Percentiles rank a stretch among this genome's conserved stretches.
Conservation (phyloP, 257 asterid species). For the Rhazya stricta region DNA sequence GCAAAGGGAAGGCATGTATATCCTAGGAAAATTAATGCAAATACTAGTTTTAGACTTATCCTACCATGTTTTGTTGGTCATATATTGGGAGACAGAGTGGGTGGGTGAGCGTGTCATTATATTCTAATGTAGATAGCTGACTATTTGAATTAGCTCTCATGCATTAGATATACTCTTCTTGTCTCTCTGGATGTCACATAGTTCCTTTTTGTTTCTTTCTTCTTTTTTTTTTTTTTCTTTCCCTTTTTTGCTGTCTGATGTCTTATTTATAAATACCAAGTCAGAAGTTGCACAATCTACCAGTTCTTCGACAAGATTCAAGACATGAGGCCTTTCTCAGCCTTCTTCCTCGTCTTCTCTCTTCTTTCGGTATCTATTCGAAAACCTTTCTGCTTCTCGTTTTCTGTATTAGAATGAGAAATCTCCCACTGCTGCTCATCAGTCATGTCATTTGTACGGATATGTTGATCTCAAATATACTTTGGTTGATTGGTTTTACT, state of each 20-base stretch:
- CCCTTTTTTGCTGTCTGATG: neutral
- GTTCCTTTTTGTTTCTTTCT: too few species aligned
- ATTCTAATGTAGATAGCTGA: neutral
- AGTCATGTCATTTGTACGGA: too few species aligned
- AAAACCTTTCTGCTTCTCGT: neutral
- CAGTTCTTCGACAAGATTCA: neutral
- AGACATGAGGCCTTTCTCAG: constrained; percentile 13
- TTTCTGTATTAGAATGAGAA: neutral
- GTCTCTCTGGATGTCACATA: neutral
- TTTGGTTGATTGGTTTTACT: neutral
- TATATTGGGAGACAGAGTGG: neutral
- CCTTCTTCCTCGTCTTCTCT: constrained; percentile 15
- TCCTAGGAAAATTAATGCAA: neutral
- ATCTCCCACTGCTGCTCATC: neutral
- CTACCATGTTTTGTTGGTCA: neutral
- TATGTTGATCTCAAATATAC: neutral
- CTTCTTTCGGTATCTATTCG: constrained; percentile 15
- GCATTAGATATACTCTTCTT: neutral
- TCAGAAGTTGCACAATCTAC: neutral
- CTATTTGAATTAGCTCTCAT: neutral
- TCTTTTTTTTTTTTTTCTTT: too few species aligned
- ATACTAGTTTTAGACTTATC: neutral
- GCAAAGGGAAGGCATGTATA: neutral
- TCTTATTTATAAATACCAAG: constrained; percentile 20
- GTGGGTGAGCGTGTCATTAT: neutral